Evolutionary conservation across 2,329 filamentous ascomycete species (phyloP), one percentile per base, ranked within the genome.

Genomic region (Pseudocercospora eumusae): DNA sequence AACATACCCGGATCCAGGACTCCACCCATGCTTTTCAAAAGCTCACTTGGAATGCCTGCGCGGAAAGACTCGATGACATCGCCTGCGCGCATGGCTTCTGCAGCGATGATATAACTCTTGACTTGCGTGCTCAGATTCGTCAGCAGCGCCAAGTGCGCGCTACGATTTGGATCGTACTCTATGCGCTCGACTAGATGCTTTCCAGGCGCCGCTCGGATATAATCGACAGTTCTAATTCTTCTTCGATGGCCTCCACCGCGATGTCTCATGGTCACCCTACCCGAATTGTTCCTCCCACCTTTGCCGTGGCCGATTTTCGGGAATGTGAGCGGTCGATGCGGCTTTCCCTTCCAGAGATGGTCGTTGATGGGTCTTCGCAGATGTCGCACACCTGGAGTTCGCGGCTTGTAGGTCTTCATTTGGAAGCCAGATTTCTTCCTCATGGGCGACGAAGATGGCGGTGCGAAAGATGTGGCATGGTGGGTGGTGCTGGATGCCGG

Each of bases 91-190:
- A 97, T 89, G 10, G 95, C 95, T 70, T 99, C 95, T 0, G 95
- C 86, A n/a, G 95, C 95, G 62, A 99, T 82, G 67, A 99, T 96
- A 77, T 99, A 99, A 68, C 88, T 91, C 79, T 95, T 88, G 68
- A 84, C 84, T 11, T 87, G 85, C 0, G 89, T 93, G 53, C 86
- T 84, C 67, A 92, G 81, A 70, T 90, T 87, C 55, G 87, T 92
- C 53, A 97, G 73, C 60, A 99, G 83, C 5, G 95, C 95, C 76
- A 99, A 93, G 75, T 99, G 95, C 13, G 93, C 92, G 71, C 88
- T 96, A 56, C 95, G 89, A 68, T 92, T 92, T 0, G 95, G 95
- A 71, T 99, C 96, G 76, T 98, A 93, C 77, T 99, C 95, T 72
- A 99, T 95, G 64, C 95, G 87, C 75, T 98, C 93, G 59, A 99